Conservation (phyloP, 345 rosid species). For the Rhodamnia rubescens region DNA sequence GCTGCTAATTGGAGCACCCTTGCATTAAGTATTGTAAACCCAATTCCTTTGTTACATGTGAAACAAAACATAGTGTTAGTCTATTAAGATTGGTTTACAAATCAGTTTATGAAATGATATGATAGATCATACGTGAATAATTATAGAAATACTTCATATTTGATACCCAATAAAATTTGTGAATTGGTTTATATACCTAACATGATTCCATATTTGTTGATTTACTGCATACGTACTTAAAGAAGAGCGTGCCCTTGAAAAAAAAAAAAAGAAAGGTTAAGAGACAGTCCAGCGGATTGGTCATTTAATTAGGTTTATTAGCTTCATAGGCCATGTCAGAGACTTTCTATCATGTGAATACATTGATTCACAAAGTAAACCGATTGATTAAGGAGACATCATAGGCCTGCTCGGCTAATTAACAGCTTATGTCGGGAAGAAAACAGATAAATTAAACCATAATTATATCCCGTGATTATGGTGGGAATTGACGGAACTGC, state of each 20-base stretch:
- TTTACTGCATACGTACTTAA: neutral
- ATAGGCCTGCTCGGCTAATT: neutral
- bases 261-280: too few species aligned
- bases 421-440: neutral
- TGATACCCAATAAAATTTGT: neutral
- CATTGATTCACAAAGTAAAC: neutral
- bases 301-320: neutral
- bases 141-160: neutral
- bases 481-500: neutral
- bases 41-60: neutral
- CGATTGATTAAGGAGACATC: neutral
- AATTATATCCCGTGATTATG: neutral
- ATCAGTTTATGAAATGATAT: neutral
- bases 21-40: neutral
- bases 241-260: neutral
- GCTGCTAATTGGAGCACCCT: neutral
- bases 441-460: neutral
- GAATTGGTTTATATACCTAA: neutral
- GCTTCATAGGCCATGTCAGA: too few species aligned
- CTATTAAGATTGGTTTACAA: neutral
- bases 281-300: neutral
- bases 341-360: neutral
- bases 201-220: neutral
- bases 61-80: neutral
- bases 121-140: neutral